These are phyloP conservation scores for Annulohypoxylon bovei DNA, from an alignment of 495 filamentous ascomycete species.

Conservation along the genomic window DNA sequence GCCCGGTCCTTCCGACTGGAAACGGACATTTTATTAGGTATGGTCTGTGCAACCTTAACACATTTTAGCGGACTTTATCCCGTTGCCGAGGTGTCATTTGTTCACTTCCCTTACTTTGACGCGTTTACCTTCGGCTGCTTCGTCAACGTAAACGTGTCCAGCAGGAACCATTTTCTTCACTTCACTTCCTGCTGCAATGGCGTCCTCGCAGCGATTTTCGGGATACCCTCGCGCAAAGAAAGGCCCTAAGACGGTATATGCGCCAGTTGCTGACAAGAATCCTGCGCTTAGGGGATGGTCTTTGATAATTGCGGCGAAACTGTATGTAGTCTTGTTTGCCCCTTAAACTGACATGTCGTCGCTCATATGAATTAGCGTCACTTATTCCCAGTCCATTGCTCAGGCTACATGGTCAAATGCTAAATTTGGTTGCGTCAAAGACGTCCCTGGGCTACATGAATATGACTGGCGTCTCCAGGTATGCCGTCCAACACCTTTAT, in stretches of 20 bases:
- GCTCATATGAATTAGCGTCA: constrained; percentile 41
- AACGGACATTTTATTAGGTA: neutral
- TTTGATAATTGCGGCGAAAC: constrained; percentile 38
- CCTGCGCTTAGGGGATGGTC: constrained; percentile 44
- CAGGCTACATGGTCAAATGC: constrained; percentile 73
- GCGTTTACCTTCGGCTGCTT: neutral
- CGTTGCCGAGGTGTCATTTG: constrained; percentile 16
- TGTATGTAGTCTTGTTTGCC: constrained; percentile 28
- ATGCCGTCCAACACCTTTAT: neutral
- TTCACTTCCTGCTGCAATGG: constrained; percentile 6
- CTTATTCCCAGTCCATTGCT: constrained; percentile 39
- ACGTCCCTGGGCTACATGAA: constrained; percentile 65
- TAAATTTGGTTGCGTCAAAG: constrained; percentile 70
- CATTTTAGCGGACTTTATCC: constrained; percentile 14
- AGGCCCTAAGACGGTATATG: constrained; percentile 34
- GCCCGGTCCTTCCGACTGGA: neutral
- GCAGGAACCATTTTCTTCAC: neutral
- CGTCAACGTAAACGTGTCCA: constrained; percentile 1
- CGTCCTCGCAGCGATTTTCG: constrained; percentile 32
- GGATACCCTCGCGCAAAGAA: constrained; percentile 43
- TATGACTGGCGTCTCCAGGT: constrained; percentile 54
- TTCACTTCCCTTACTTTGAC: neutral
- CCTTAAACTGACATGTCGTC: neutral
- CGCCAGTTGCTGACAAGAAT: constrained; percentile 33
- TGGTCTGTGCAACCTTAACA: neutral